Conservation (phyloP, 78 protist genomes). For the Emiliania huxleyi region DNA sequence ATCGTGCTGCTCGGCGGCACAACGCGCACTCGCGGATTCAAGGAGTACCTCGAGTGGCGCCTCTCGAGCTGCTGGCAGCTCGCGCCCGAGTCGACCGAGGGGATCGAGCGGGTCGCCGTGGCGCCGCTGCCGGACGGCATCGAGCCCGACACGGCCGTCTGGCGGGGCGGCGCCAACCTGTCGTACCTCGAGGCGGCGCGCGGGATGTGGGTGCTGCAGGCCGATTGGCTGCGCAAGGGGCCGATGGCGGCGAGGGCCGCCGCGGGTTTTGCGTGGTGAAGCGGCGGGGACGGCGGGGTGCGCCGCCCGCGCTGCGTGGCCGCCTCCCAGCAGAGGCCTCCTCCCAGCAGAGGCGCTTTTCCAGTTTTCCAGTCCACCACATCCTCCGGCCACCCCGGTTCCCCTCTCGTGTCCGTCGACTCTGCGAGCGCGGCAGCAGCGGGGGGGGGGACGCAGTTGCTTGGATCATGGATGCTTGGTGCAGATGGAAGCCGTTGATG, state of each 20-base stretch:
- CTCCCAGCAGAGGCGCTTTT: no score
- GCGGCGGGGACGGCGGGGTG: no score
- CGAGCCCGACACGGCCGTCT: background rate
- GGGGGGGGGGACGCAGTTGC: no score
- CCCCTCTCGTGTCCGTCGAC: no score
- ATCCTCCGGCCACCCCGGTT: no score
- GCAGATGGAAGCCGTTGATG: no score
- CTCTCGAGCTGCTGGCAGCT: background rate
- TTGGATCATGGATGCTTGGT: no score
- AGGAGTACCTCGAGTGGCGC: background rate
- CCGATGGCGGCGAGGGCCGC: background rate
- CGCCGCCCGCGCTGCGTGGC: no score
- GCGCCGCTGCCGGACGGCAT: background rate
- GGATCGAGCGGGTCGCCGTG: conserved; percentile 1
- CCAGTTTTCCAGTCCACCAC: no score
- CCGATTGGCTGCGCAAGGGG: background rate
- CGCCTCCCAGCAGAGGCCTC: no score
- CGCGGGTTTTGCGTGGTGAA: background rate
- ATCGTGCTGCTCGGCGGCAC: background rate
- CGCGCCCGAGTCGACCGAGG: conserved; percentile 7
- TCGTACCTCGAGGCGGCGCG: background rate
- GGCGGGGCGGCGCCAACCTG: background rate
- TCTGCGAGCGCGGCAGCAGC: no score
- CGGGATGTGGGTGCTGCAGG: background rate
- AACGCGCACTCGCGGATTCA: background rate